Evolutionary conservation across 1,139 yeast species (phyloP).

Genomic region (Saccharomycopsis hybrid): DNA sequence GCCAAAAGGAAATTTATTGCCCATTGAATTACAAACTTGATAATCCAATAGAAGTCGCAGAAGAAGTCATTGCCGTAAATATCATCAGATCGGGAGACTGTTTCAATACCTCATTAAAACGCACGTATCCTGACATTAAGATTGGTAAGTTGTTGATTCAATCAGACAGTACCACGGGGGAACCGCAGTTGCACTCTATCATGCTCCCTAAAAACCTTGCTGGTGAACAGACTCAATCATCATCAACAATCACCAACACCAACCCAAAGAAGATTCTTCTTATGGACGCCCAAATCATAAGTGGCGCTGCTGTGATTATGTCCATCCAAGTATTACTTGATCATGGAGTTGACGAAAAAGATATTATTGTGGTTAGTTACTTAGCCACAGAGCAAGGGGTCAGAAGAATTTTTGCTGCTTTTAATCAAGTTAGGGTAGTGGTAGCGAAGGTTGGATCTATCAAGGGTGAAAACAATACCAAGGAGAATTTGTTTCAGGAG

Average conservation of each 20-base stretch:
- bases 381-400: slow-evolving; percentile 78
- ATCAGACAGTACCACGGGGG: slow-evolving; percentile 83
- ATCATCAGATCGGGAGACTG: slow-evolving; percentile 92
- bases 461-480: slow-evolving; percentile 25
- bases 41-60: slow-evolving; percentile 30
- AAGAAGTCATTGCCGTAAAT: slow-evolving; percentile 62
- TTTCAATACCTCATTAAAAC: slow-evolving; percentile 70
- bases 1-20: slow-evolving; percentile 23
- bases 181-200: slow-evolving; percentile 82
- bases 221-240: slow-evolving; percentile 21
- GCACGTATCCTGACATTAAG: slow-evolving; percentile 68
- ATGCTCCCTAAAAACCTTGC: slow-evolving; percentile 41
- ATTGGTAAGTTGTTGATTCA: slow-evolving; percentile 84
- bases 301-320: slow-evolving; percentile 95
- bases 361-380: slow-evolving; percentile 66
- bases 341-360: slow-evolving; percentile 58
- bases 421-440: slow-evolving; percentile 59
- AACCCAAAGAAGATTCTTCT: slow-evolving; percentile 44
- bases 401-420: slow-evolving; percentile 69
- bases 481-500: not conserved
- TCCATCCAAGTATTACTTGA: slow-evolving; percentile 83
- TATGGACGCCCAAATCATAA: slow-evolving; percentile 80
- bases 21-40: slow-evolving; percentile 13
- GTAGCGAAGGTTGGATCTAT: slow-evolving; percentile 58
- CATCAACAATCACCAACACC: not conserved